Percentiles rank a stretch among this genome's conserved stretches.
phyloP scores from a whole-genome alignment of 2,329 filamentous ascomycete species.

The Cladosporium sp. region DNA sequence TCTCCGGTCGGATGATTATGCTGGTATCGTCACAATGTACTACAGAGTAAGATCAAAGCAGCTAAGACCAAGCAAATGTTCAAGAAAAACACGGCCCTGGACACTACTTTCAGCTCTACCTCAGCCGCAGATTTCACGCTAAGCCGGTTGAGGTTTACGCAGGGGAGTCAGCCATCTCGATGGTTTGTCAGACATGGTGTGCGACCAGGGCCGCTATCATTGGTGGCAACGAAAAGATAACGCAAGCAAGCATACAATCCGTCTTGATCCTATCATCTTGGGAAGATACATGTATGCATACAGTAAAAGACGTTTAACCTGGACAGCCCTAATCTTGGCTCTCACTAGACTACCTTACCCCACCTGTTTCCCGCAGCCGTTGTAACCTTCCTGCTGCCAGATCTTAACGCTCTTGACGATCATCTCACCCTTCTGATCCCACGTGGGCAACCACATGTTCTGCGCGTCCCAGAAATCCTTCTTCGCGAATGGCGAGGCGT shows the following conservation, averaged over 20 bases:
- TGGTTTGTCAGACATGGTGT: not conserved
- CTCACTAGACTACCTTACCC: not conserved
- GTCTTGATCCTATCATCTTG: not conserved
- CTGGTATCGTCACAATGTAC: not conserved
- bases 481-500: conserved; percentile 64
- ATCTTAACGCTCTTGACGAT: conserved; percentile 45
- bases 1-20: not conserved
- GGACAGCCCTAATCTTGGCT: not conserved
- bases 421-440: conserved; percentile 43
- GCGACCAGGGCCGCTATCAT: not conserved
- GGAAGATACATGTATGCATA: not conserved
- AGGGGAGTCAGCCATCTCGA: not conserved
- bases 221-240: not conserved
- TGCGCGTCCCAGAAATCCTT: conserved; percentile 71
- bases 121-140: conserved; percentile 11
- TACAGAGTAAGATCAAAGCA: not conserved
- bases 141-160: not conserved
- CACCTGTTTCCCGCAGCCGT: conserved; percentile 41
- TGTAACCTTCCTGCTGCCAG: conserved; percentile 51
- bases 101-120: not conserved
- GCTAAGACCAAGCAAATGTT: not conserved
- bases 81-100: not conserved
- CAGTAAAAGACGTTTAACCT: not conserved
- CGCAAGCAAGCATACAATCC: not conserved
- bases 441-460: conserved; percentile 40